Evolutionary conservation across 169 alveolate genomes (phyloP).

Genomic region (Plasmodium vinckei): DNA sequence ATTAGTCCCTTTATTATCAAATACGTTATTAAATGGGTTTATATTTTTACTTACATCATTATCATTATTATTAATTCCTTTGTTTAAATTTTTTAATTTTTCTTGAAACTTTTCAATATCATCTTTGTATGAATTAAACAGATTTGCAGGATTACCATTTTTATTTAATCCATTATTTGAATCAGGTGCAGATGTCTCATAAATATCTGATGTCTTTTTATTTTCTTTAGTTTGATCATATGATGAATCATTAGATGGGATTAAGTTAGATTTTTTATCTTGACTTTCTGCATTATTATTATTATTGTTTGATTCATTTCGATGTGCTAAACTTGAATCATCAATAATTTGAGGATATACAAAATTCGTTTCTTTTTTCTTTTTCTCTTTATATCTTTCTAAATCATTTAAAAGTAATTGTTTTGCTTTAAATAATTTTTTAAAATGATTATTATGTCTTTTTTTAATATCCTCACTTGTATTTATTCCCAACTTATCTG

Average conservation of each 20-base stretch:
- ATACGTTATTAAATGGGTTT: slow-evolving; percentile 12
- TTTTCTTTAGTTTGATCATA: neutral
- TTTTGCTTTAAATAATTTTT: slow-evolving; percentile 82
- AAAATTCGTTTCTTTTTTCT: slow-evolving; percentile 81
- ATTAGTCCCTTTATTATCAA: slow-evolving; percentile 48
- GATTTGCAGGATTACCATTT: neutral
- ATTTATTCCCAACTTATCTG: slow-evolving; percentile 81
- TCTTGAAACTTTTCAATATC: slow-evolving; percentile 59
- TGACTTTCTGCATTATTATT: neutral
- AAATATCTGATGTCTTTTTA: neutral
- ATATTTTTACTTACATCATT: slow-evolving; percentile 6
- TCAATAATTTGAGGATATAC: slow-evolving; percentile 78
- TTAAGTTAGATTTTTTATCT: neutral
- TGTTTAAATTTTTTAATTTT: slow-evolving; percentile 30
- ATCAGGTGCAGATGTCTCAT: too few species aligned
- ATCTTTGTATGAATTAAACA: slow-evolving; percentile 30
- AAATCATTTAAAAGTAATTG: slow-evolving; percentile 79
- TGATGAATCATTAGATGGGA: neutral
- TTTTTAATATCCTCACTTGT: slow-evolving; percentile 77
- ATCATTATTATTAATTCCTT: slow-evolving; percentile 1
- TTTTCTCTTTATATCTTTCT: slow-evolving; percentile 76
- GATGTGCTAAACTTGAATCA: neutral
- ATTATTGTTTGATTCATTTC: neutral
- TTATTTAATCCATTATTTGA: neutral
- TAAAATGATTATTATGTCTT: slow-evolving; percentile 83